Base-by-base conservation (phyloP, 441 rosid genomes). In the Populus hybrid region DNA sequence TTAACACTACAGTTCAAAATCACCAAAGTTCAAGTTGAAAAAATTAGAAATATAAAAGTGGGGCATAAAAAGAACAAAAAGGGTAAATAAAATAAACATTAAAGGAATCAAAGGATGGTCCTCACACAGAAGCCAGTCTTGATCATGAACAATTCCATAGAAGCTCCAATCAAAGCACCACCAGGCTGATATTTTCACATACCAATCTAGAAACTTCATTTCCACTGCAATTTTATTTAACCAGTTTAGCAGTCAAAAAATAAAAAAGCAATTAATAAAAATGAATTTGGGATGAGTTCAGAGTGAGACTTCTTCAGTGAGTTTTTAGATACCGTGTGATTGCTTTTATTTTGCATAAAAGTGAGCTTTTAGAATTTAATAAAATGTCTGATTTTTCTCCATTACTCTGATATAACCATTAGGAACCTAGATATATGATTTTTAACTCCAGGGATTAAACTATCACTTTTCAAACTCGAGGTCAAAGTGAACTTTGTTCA, bases 101-200 rank as follows among this genome's bases (percentile, higher is more conserved):
- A 21, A n/a, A 71, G 35, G 18, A 28, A 73, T 79, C 24, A 72
- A 79, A 73, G 92, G 90, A 82, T 74, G 24, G 71, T 79, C 77
- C 89, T 80, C 88, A 81, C 86, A 93, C 98, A 95, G 94, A 92
- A 93, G 40, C 97, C 95, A 29, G 97, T 91, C 80, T 95, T 89
- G 89, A 91, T 90, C 99, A 92, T 93, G 94, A 91, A 93, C 26
- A 91, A 76, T 84, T 95, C 99, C 97, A 92, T 95, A 78, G 96
- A 94, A 70, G 89, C 97, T 69, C 97, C 97, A 64, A 91, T 33
- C 23, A 91, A 63, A 74, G 93, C 93, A 12, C 92, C 86, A 23
- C 92, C 95, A 64, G 83, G 83, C 71, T 0, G 90, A 91, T 68
- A 93, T 89, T 89, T 93, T 91, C 88, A 86, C 28, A 73, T 95